A percentile compares a stretch with the other conserved stretches of the same genome.
phyloP scores from a whole-genome alignment of 768 basidiomycete species.

The Tricholoma sp. region DNA sequence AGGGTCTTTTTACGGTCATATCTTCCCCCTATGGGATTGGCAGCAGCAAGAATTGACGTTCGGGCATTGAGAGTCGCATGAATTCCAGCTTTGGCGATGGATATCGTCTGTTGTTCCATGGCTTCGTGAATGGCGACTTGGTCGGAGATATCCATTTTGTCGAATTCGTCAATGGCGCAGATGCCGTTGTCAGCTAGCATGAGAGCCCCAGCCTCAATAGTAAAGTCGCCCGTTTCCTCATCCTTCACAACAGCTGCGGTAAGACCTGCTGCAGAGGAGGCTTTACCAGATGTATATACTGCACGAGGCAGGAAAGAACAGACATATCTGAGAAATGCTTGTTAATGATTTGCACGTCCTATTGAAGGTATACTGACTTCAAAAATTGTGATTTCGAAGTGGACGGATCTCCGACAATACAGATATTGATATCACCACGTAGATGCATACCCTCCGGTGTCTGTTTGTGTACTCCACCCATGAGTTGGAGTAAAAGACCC shows the following conservation, averaged over 20 bases:
- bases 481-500: slow-evolving; percentile 89
- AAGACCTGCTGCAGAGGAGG: slow-evolving; percentile 96
- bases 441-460: slow-evolving; percentile 95
- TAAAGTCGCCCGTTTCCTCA: slow-evolving; percentile 98
- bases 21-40: slow-evolving; percentile 94
- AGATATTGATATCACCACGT: slow-evolving; percentile 98
- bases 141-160: slow-evolving; percentile 99
- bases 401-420: slow-evolving; percentile 94
- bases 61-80: slow-evolving; percentile 97
- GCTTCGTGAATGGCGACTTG: slow-evolving; percentile 99
- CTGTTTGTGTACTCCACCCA: slow-evolving; percentile 98
- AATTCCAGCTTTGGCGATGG: slow-evolving; percentile 98
- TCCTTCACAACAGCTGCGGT: slow-evolving; percentile 98
- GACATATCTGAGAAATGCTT: slow-evolving; percentile 63
- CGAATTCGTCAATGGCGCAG: slow-evolving; percentile 99
- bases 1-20: slow-evolving; percentile 94
- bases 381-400: slow-evolving; percentile 99
- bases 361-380: slow-evolving; percentile 55
- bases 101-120: slow-evolving; percentile 99
- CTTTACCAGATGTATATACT: slow-evolving; percentile 99
- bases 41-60: slow-evolving; percentile 95
- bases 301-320: slow-evolving; percentile 97
- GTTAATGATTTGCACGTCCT: not conserved
- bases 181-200: slow-evolving; percentile 99
- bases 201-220: slow-evolving; percentile 97